A percentile compares a stretch with the other conserved stretches of the same genome.
These are phyloP conservation scores for Darksidea phi DNA, from an alignment of 495 filamentous ascomycete genomes.

Conservation along the genomic window DNA sequence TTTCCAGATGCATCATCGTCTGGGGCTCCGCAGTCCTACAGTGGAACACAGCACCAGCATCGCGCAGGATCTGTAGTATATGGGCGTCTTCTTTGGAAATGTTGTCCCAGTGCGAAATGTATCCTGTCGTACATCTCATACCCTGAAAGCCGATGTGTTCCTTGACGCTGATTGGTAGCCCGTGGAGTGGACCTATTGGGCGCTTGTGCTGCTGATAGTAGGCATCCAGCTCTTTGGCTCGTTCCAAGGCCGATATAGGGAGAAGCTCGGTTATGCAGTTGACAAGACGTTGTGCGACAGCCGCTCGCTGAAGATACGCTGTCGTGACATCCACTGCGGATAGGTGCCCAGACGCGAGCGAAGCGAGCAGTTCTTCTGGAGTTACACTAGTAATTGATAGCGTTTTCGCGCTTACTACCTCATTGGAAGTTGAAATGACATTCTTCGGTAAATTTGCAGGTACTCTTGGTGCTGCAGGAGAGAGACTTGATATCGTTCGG, in stretches of 20 bases:
- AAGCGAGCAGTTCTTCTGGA: constrained; percentile 46
- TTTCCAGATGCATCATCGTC: constrained; percentile 62
- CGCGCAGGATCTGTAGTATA: constrained; percentile 50
- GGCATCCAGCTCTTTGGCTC: constrained; percentile 42
- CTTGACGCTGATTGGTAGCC: constrained; percentile 67
- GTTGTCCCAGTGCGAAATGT: constrained; percentile 48
- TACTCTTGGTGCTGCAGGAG: constrained; percentile 41
- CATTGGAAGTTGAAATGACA: constrained; percentile 44
- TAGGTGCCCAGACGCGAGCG: constrained; percentile 49
- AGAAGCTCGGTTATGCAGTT: constrained; percentile 68
- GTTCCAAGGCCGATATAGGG: constrained; percentile 45
- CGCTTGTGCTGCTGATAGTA: constrained; percentile 39
- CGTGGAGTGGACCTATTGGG: constrained; percentile 63
- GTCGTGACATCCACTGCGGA: constrained; percentile 51
- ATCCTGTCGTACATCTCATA: constrained; percentile 51
- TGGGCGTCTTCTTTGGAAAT: constrained; percentile 48
- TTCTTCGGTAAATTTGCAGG: constrained; percentile 44
- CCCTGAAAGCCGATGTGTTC: constrained; percentile 62
- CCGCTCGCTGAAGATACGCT: constrained; percentile 62
- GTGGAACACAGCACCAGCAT: constrained; percentile 53
- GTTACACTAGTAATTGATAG: constrained; percentile 52
- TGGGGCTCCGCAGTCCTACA: constrained; percentile 57
- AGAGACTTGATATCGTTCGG: constrained; percentile 43
- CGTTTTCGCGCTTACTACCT: constrained; percentile 48
- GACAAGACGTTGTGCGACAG: constrained; percentile 58